Percentiles rank a stretch among this genome's conserved stretches.
phyloP scores from a whole-genome alignment of 208 protist genomes.

The Crithidia expoeki region DNA sequence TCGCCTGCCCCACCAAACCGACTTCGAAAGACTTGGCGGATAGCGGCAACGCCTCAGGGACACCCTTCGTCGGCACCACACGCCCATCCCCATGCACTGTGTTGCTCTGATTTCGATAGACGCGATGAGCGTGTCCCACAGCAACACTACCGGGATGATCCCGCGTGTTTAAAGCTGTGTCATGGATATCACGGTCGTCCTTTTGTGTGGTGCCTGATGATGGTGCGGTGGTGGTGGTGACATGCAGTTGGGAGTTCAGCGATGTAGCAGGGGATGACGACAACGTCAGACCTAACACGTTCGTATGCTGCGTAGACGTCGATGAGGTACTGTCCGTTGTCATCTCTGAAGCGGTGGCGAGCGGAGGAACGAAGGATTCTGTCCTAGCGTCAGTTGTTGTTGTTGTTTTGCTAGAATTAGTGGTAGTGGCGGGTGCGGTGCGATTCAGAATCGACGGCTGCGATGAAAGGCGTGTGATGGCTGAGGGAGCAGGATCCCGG shows the following conservation, averaged over 20 bases:
- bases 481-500: background rate
- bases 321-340: background rate
- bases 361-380: background rate
- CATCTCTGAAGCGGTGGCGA: background rate
- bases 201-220: background rate
- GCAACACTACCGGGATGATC: too few relatives aligned
- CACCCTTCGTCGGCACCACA: background rate
- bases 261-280: background rate
- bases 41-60: background rate
- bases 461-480: background rate
- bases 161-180: background rate
- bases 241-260: background rate
- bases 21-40: background rate
- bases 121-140: background rate
- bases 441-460: background rate
- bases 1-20: too few relatives aligned
- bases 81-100: background rate
- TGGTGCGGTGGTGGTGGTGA: background rate
- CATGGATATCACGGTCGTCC: background rate
- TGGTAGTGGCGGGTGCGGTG: background rate
- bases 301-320: conserved; percentile 2
- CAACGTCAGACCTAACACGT: background rate
- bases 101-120: background rate
- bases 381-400: too few relatives aligned
- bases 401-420: too few relatives aligned